These are phyloP conservation scores for Knoxdaviesia capensis DNA, from an alignment of 2,329 filamentous ascomycete species.

Conservation along the genomic window DNA sequence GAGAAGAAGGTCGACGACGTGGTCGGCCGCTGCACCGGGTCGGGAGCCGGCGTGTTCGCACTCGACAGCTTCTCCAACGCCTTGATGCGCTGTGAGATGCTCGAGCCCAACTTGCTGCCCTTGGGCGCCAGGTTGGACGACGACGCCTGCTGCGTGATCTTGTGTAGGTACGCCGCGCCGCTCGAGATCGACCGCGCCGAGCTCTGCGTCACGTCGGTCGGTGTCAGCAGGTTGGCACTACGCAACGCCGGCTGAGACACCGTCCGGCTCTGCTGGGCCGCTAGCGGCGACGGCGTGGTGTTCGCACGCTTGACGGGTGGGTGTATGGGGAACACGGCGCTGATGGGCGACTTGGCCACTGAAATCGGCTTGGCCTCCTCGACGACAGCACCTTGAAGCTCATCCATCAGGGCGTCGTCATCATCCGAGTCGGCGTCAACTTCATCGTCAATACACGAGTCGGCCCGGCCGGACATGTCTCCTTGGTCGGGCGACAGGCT, in stretches of 20 bases:
- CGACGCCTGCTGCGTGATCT: constrained; percentile 28
- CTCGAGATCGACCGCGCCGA: constrained; percentile 34
- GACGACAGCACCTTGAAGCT: constrained; percentile 62
- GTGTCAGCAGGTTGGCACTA: constrained; percentile 17
- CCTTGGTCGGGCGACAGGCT: constrained; percentile 16
- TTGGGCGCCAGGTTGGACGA: constrained; percentile 36
- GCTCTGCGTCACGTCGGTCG: constrained; percentile 22
- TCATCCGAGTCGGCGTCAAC: constrained; percentile 14
- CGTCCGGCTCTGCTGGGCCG: constrained; percentile 19
- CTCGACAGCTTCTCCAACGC: constrained; percentile 63
- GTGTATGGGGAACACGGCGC: constrained; percentile 32
- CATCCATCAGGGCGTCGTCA: constrained; percentile 73
- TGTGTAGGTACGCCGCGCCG: constrained; percentile 34
- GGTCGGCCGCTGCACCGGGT: constrained; percentile 15
- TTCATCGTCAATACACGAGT: constrained; percentile 19
- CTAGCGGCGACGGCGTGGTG: background rate
- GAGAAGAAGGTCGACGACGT: constrained; percentile 35
- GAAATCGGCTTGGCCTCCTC: constrained; percentile 66
- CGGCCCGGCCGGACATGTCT: background rate
- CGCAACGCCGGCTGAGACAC: constrained; percentile 24
- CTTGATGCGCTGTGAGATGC: constrained; percentile 84
- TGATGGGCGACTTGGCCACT: constrained; percentile 67
- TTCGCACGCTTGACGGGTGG: no score
- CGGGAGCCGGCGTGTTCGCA: background rate
- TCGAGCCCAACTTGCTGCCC: constrained; percentile 58